Evolutionary conservation across 2,329 filamentous ascomycete species (phyloP).

Genomic region (Metarhizium robertsii): DNA sequence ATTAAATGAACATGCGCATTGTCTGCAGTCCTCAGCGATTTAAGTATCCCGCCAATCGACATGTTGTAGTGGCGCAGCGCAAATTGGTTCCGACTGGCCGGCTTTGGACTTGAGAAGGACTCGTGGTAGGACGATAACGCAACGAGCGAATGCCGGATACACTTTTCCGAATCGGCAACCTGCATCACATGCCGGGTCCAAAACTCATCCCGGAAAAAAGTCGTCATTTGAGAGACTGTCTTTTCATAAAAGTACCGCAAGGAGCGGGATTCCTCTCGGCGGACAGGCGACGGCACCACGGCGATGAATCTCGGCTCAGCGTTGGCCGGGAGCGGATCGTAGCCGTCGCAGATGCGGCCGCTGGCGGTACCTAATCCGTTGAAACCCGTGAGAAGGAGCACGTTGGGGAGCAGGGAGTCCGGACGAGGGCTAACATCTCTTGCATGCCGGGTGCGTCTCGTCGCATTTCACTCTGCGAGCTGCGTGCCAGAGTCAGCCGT

Average conservation of each 20-base stretch:
- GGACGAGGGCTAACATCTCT: not conserved
- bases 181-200: constrained; percentile 1
- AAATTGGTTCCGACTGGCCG: too few relatives aligned
- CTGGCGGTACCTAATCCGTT: not conserved
- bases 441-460: constrained; percentile 1
- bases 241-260: not conserved
- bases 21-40: too few relatives aligned
- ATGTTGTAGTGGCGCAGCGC: too few relatives aligned
- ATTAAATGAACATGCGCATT: not conserved
- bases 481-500: not conserved
- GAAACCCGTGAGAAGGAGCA: too few relatives aligned
- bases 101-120: too few relatives aligned
- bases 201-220: constrained; percentile 1
- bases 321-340: not conserved
- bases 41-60: too few relatives aligned
- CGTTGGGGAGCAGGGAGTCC: not conserved
- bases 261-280: not conserved
- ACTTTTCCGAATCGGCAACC: not conserved
- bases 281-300: not conserved
- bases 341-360: not conserved
- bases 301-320: not conserved
- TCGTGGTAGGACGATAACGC: not conserved
- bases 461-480: constrained; percentile 1
- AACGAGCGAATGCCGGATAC: not conserved
- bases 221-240: too few relatives aligned